Conservation (phyloP, 768 basidiomycete species). For the Phylloporus sp. region DNA sequence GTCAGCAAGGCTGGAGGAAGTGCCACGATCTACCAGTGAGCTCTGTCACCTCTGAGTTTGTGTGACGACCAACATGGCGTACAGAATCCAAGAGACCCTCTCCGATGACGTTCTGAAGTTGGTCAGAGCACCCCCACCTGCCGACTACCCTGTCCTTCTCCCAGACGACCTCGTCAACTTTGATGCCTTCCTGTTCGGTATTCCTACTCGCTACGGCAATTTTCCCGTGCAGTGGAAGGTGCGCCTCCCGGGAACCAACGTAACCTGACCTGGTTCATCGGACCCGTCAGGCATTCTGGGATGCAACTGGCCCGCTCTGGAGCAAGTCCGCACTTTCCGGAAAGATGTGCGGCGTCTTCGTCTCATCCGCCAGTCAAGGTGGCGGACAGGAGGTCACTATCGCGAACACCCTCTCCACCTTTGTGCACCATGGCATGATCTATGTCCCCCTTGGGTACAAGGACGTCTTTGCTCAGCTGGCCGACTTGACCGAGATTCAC, state of each 20-base stretch:
- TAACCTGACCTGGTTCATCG: conserved; percentile 19
- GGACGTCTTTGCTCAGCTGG: conserved; percentile 36
- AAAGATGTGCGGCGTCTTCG: conserved; percentile 46
- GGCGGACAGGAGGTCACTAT: conserved; percentile 46
- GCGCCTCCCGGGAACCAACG: conserved; percentile 13
- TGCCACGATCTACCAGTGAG: conserved; percentile 47
- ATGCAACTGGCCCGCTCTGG: conserved; percentile 47
- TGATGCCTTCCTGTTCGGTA: conserved; percentile 44
- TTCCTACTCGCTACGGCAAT: conserved; percentile 47
- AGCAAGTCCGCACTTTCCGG: conserved; percentile 38
- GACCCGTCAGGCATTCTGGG: conserved; percentile 41
- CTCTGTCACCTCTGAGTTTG: background rate
- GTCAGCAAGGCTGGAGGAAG: conserved; percentile 40
- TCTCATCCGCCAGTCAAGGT: conserved; percentile 43
- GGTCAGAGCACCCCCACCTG: conserved; percentile 70
- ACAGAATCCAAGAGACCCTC: conserved; percentile 80
- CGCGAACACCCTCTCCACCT: conserved; percentile 37
- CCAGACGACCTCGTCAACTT: conserved; percentile 32
- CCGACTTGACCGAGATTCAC: conserved; percentile 41
- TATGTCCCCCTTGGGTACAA: conserved; percentile 54
- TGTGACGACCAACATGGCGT: background rate
- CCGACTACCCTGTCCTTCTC: conserved; percentile 45
- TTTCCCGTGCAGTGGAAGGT: conserved; percentile 58
- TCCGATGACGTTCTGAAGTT: conserved; percentile 60
- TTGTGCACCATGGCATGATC: conserved; percentile 54